These are phyloP conservation scores for Cyclocybe cylindracea DNA, from an alignment of 768 basidiomycete species.

Conservation along the genomic window DNA sequence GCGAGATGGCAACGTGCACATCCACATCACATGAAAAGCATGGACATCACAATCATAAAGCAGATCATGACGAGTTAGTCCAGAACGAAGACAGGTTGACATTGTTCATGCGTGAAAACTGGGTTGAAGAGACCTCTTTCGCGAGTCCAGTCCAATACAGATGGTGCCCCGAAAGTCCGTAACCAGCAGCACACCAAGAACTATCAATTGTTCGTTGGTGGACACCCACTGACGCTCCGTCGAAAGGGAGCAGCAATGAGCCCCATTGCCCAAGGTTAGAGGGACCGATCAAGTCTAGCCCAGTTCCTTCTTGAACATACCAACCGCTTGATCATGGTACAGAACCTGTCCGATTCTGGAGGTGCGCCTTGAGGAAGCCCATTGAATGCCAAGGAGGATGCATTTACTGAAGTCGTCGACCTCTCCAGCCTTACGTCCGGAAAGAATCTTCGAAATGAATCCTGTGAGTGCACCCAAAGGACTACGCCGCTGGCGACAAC, in stretches of 20 bases:
- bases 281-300: constrained; percentile 30
- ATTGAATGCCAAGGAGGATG: constrained; percentile 20
- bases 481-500: constrained; percentile 16
- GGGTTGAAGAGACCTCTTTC: constrained; percentile 35
- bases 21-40: constrained; percentile 30
- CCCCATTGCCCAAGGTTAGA: constrained; percentile 41
- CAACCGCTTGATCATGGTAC: constrained; percentile 33
- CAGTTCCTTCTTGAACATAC: constrained; percentile 35
- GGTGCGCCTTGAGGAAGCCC: constrained; percentile 32
- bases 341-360: constrained; percentile 41
- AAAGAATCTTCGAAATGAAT: constrained; percentile 18
- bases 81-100: constrained; percentile 55
- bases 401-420: constrained; percentile 14
- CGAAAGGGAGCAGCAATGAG: constrained; percentile 31
- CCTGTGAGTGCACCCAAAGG: constrained; percentile 22
- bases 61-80: constrained; percentile 43
- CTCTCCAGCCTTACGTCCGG: constrained; percentile 19
- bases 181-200: constrained; percentile 53
- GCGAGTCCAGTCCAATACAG: constrained; percentile 29
- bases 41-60: constrained; percentile 31
- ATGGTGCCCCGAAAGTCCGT: constrained; percentile 47
- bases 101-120: constrained; percentile 46
- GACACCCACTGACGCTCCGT: constrained; percentile 34
- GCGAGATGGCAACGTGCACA: constrained; percentile 30
- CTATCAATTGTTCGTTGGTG: constrained; percentile 40